phyloP scores from a whole-genome alignment of 768 basidiomycete species.

The Russula emetica region DNA sequence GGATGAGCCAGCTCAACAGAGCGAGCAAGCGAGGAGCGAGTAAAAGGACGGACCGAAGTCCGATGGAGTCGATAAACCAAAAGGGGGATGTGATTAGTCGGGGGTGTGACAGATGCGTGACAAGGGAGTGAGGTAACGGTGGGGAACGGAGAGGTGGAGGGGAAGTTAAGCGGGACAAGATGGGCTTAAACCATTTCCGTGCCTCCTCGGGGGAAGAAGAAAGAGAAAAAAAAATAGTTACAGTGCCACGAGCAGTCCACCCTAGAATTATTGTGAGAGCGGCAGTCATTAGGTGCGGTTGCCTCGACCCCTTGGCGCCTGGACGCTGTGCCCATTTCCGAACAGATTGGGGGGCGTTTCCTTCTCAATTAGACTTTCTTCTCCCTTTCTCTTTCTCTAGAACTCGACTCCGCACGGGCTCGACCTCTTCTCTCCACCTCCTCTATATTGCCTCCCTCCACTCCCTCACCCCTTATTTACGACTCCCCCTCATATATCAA shows the following conservation, averaged over 20 bases:
- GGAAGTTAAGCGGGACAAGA: not conserved
- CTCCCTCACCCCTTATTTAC: constrained; percentile 4
- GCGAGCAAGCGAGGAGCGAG: not conserved
- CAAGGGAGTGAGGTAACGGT: not conserved
- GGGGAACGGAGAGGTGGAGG: not conserved
- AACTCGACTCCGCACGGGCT: constrained; percentile 13
- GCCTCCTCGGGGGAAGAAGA: not conserved
- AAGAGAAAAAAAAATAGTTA: not conserved
- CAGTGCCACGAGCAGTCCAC: not conserved
- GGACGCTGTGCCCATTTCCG: constrained; percentile 18
- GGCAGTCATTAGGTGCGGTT: constrained; percentile 3
- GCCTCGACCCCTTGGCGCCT: constrained; percentile 20
- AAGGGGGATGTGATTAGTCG: constrained; percentile 11
- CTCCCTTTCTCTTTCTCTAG: not conserved
- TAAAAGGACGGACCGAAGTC: not conserved
- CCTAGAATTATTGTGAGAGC: constrained; percentile 10
- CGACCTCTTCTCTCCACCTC: constrained; percentile 20
- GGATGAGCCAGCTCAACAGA: not conserved
- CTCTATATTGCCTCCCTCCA: too few relatives aligned
- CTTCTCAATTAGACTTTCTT: not conserved
- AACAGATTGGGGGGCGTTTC: not conserved
- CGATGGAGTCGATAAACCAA: constrained; percentile 11
- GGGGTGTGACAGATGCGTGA: not conserved
- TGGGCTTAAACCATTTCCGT: not conserved
- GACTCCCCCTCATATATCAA: constrained; percentile 1